phyloP scores from a whole-genome alignment of 345 rosid species.

The Cochlearia excelsa region DNA sequence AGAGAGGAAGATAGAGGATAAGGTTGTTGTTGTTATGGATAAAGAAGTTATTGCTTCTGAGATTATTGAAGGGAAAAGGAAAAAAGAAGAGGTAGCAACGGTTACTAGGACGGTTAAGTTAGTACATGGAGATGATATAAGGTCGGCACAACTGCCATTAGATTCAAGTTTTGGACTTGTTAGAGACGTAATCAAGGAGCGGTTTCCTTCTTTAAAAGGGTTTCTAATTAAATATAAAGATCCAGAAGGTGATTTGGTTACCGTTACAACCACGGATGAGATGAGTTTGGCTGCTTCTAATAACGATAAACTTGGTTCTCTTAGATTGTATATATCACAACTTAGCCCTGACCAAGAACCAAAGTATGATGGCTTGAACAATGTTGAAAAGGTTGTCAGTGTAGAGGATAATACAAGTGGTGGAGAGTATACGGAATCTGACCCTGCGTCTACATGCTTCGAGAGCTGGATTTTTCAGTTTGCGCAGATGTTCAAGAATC shows the following conservation, averaged over 20 bases:
- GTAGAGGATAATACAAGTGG: conserved; percentile 47
- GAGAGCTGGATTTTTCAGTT: conserved; percentile 93
- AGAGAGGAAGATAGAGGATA: conserved; percentile 42
- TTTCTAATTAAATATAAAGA: conserved; percentile 83
- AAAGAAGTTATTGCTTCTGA: conserved; percentile 54
- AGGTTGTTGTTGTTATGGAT: conserved; percentile 50
- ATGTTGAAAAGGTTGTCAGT: conserved; percentile 34
- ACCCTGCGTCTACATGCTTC: conserved; percentile 41
- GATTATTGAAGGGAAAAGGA: conserved; percentile 46
- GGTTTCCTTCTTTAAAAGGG: conserved; percentile 72
- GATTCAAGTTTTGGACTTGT: conserved; percentile 63
- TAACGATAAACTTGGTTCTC: conserved; percentile 50
- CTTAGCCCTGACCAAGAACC: conserved; percentile 82
- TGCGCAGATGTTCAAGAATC: conserved; percentile 86
- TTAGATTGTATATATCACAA: conserved; percentile 71
- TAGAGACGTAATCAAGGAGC: conserved; percentile 73
- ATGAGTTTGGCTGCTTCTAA: conserved; percentile 65
- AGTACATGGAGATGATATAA: conserved; percentile 89
- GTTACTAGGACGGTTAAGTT: conserved; percentile 73
- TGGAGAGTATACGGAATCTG: conserved; percentile 39
- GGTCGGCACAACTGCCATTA: conserved; percentile 78
- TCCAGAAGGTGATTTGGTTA: conserved; percentile 87
- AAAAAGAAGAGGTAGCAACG: conserved; percentile 49
- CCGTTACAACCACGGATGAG: conserved; percentile 83
- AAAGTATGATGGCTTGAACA: conserved; percentile 54